Evolutionary conservation across 1,284 basidiomycete species (phyloP), one percentile per base, ranked within the genome.

Genomic region (Naganishia cerealis): DNA sequence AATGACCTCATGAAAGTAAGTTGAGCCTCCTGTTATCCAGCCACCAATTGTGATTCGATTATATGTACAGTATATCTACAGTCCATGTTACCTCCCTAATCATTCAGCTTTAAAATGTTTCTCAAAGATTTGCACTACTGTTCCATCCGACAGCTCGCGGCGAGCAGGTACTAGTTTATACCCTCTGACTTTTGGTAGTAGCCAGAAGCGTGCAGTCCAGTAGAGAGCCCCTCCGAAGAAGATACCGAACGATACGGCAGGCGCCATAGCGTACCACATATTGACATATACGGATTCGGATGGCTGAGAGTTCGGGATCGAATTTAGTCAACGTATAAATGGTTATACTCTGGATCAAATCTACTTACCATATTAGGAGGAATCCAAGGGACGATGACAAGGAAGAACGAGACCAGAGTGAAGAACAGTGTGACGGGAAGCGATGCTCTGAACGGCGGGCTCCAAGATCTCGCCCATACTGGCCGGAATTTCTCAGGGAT

Each of bases 121-220:
- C 40, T 67, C 66, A 21, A 61, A 67, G 8, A 54, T 16, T 13
- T 58, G 57, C 12, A 67, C 58, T 1, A 40, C 33, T 24, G 57
- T 67, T 4, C 58, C 66, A 56, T 67, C 66, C 0, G 66, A 67
- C n/a, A 67, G 48, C 29, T 61, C 57, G 9, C 48, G 52, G 8
- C 52, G 48, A 15, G 33, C 21, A n/a, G 66, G 68, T 38, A 67
- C 67, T 39, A 73, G 57, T 29, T 29, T 38, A 69, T 72, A 72
- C 12, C 66, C 48, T 16, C 59, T 61, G 26, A 67, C 38, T n/a
- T 46, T 62, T 33, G 72, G 72, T 26, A 73, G 40, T 42, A 67
- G n/a, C 48, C 69, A 54, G 46, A 70, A 70, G 68, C 71, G 69
- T 40, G 72, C 13, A 43, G 71, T 26, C 72, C 72, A 73, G 68